These are phyloP conservation scores for Dipteronia sinensis DNA, from an alignment of 345 rosid genomes.

Conservation along the genomic window DNA sequence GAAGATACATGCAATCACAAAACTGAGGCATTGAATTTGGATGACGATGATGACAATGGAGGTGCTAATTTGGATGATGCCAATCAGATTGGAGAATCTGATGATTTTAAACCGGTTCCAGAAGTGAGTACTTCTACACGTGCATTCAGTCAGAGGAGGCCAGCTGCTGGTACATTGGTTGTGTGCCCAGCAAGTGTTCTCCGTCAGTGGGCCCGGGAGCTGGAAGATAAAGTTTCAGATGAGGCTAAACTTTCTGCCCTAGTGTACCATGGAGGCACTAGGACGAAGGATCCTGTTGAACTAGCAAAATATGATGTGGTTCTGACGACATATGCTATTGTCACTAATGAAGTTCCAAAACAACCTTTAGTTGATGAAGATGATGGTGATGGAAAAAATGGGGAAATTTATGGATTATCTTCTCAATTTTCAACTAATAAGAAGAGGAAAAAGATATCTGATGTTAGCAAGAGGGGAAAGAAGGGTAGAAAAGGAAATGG, in stretches of 20 bases:
- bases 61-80: constrained; percentile 34
- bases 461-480: constrained; percentile 59
- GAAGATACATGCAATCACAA: constrained; percentile 44
- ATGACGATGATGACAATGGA: constrained; percentile 68
- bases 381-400: constrained; percentile 66
- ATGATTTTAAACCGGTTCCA: constrained; percentile 34
- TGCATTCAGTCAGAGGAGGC: constrained; percentile 52
- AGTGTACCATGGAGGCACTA: constrained; percentile 84
- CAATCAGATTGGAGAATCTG: constrained; percentile 44
- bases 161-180: constrained; percentile 88
- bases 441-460: constrained; percentile 53
- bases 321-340: constrained; percentile 86
- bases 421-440: constrained; percentile 58
- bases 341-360: constrained; percentile 92
- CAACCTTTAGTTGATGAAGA: constrained; percentile 78
- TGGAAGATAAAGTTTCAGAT: constrained; percentile 81
- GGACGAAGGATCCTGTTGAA: constrained; percentile 85
- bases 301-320: constrained; percentile 91
- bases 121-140: constrained; percentile 58
- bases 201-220: constrained; percentile 94
- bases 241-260: constrained; percentile 68
- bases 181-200: constrained; percentile 97
- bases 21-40: constrained; percentile 83
- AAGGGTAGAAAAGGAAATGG: constrained; percentile 63
- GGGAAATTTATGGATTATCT: constrained; percentile 63